Base-by-base conservation (phyloP, 2,329 filamentous ascomycete species). In the Apiospora sp. region DNA sequence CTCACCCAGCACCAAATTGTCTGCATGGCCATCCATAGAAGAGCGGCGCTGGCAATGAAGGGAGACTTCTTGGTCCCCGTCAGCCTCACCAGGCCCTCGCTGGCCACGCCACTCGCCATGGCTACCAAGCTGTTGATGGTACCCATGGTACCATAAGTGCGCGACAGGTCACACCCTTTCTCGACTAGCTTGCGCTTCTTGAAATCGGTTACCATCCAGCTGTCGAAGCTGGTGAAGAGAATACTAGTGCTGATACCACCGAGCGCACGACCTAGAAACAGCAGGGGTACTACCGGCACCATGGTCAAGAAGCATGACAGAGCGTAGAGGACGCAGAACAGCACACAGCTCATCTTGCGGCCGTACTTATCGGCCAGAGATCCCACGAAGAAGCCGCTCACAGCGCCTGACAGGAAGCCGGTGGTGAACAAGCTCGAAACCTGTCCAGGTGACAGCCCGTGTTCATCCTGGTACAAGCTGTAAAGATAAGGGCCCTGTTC, bases 151-250 rank as follows among this genome's bases (percentile, higher is more conserved):
- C 87, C 87, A 77, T 89, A 90, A 30, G 91, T 84, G 43, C 82
- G 80, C 22, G 78, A 78, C 27, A 80, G 68, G 51, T 80, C 77
- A 54, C 79, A 80, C 10, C 79, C 79, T 27, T 76, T n/a, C 12
- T 76, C 74, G 71, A 85, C 85, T 43, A 91, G 81, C 54, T 84
- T 84, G 10, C 82, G 79, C 12, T 83, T 82, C 10, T 79, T 80
- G n/a, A 85, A 91, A 76, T 91, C 88, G 67, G 87, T 84, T 41
- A 91, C 86, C 83, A 91, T 86, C 89, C 89, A 91, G 67, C 87
- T 86, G 75, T 91, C 88, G 74, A 91, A 90, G 13, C 87, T 87
- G 68, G 84, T 88, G 81, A 87, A 90, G 24, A 91, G 83, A 27
- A 91, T 80, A 19, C 87, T 90, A 13, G 88, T 89, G 73, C 86